Evolutionary conservation across 139 green algal species (phyloP).

Genomic region (Chlorella sorokiniana): DNA sequence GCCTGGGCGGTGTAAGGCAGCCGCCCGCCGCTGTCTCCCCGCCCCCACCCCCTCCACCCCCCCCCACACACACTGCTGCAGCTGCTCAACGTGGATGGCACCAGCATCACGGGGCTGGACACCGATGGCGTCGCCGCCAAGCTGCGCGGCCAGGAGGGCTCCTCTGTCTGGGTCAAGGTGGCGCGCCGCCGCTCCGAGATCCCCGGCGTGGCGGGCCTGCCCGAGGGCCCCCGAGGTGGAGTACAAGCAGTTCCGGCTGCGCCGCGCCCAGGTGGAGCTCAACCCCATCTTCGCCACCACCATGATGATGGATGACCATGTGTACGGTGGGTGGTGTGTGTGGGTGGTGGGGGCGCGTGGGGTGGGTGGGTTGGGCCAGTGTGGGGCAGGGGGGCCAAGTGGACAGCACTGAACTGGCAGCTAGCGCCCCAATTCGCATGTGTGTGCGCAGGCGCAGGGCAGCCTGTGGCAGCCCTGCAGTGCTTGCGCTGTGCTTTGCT

Average conservation of each 20-base stretch:
- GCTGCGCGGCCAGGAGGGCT: constrained; percentile 81
- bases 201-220: constrained; percentile 1
- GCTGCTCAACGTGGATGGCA: constrained; percentile 65
- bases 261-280: constrained; percentile 77
- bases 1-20: too few species aligned
- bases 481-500: background rate
- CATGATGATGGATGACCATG: constrained; percentile 46
- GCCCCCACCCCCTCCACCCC: background rate
- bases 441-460: too few species aligned
- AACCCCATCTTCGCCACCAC: constrained; percentile 75
- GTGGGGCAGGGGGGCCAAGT: too few species aligned
- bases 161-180: constrained; percentile 69
- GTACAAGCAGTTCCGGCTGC: constrained; percentile 50
- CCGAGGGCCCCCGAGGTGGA: background rate
- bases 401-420: too few species aligned
- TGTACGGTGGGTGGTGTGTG: constrained; percentile 17
- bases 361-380: background rate
- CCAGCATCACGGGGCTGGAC: constrained; percentile 66
- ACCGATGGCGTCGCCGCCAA: constrained; percentile 72
- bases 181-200: constrained; percentile 56
- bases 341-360: background rate
- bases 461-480: background rate
- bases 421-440: too few species aligned
- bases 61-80: background rate
- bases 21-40: background rate